A percentile compares a stretch with the other conserved stretches of the same genome.
Conservation (phyloP, 2,329 filamentous ascomycete genomes). For the Aspergillus sp. region DNA sequence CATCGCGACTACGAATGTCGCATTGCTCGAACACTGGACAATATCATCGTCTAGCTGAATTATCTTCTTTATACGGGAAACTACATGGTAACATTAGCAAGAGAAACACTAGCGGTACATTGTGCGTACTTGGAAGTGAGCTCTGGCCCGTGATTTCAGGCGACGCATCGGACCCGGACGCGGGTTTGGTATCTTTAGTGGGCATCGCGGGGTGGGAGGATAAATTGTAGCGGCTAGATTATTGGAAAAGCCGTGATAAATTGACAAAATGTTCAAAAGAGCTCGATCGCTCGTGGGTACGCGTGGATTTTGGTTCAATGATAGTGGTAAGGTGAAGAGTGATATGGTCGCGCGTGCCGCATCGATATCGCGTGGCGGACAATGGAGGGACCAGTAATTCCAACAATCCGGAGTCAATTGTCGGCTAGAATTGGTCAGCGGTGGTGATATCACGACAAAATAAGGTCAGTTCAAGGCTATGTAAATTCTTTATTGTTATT, state of each 20-base stretch:
- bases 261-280: not conserved
- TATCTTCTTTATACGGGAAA: constrained; percentile 94
- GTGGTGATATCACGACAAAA: not conserved
- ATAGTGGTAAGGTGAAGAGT: constrained; percentile 9
- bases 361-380: constrained; percentile 14
- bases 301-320: not conserved
- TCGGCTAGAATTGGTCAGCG: not conserved
- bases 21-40: constrained; percentile 83
- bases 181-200: constrained; percentile 67
- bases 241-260: not conserved
- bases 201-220: constrained; percentile 60
- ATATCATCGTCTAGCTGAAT: constrained; percentile 86
- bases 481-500: not conserved
- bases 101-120: not conserved
- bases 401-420: not conserved
- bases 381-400: not conserved
- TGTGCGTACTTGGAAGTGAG: constrained; percentile 73
- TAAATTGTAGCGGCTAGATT: not conserved
- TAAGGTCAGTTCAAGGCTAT: not conserved
- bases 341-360: constrained; percentile 23
- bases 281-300: not conserved
- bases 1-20: constrained; percentile 88
- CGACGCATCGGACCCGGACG: constrained; percentile 69
- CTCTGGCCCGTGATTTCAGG: constrained; percentile 83
- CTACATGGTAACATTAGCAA: constrained; percentile 34